Evolutionary conservation across 495 filamentous ascomycete genomes (phyloP), one percentile per base, ranked within the genome.

Genomic region (Penicillium nucicola): DNA sequence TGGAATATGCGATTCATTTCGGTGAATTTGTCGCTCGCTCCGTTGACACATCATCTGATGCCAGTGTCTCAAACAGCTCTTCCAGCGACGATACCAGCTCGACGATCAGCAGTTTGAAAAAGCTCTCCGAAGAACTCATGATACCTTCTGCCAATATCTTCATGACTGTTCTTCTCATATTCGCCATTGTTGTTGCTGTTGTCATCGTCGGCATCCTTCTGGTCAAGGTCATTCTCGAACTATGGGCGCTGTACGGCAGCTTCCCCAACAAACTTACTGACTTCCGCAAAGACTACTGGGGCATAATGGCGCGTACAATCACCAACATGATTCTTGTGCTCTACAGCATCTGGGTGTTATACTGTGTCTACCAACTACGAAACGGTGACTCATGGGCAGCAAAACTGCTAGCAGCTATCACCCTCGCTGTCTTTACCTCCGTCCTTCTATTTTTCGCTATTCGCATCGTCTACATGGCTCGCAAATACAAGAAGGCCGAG

Each of bases 211-310:
- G 86, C 33, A 92, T 98, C 45, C 75, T 98, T 25, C 74, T 97
- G 3, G 76, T 97, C 61, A 98, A 98, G 70, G 84, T 97, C 37
- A 85, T 96, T 31, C 79, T 98, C 18, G 93, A 98, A 70, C 67
- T 82, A 17, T 98, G 93, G 93, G 87, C 90, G 8, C 73, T 97
- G 12, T 95, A 90, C 60, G 92, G 85, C 50, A 86, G 74, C 37
- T 96, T 97, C 61, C 93, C 93, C 2, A 80, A 92, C 61, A 78
- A 80, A 42, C 79, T 97, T 19, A 75, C 83, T 23, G 82, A 84
- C 20, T 97, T 97, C 80, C 88, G 93, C 45, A 92, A 95, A 66
- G 87, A 92, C 56, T 98, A 98, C 70, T 97, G 93, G 93, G 87
- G 88, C 48, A 77, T 91, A 9, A 81, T 98, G 63, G 87, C 83